These are phyloP conservation scores for Rugiboletus extremiorientalis DNA, from an alignment of 1,284 basidiomycete genomes.

Conservation along the genomic window DNA sequence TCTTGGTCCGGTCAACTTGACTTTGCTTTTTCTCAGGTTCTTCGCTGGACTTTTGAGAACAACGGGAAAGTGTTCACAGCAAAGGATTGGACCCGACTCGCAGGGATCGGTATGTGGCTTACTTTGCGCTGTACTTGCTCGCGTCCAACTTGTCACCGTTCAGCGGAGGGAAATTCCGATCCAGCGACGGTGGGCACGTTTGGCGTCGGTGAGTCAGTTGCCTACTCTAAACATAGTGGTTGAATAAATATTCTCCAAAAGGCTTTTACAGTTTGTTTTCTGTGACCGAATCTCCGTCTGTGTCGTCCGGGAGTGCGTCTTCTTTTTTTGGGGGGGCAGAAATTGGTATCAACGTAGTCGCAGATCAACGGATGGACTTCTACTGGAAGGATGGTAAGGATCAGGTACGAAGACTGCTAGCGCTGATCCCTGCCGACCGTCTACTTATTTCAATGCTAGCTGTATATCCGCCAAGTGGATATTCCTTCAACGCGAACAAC, in stretches of 20 bases:
- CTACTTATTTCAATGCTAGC: not conserved
- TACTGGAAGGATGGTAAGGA: conserved; percentile 88
- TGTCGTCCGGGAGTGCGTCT: not conserved
- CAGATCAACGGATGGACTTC: conserved; percentile 76
- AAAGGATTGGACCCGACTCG: conserved; percentile 83
- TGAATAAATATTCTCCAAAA: not conserved
- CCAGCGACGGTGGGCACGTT: conserved; percentile 53
- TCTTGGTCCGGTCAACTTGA: not conserved
- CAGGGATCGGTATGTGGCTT: conserved; percentile 69
- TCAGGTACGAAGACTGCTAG: conserved; percentile 54
- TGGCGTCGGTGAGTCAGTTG: conserved; percentile 70
- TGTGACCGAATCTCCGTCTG: not conserved
- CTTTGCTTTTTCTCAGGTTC: conserved; percentile 42
- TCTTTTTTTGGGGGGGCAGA: no score
- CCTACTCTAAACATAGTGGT: not conserved
- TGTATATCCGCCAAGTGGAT: conserved; percentile 57
- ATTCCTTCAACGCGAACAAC: conserved; percentile 37
- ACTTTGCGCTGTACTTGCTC: not conserved
- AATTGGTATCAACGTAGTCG: not conserved
- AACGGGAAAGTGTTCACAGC: conserved; percentile 77
- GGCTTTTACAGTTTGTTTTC: conserved; percentile 12
- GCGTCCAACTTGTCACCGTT: not conserved
- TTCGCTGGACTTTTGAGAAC: conserved; percentile 82
- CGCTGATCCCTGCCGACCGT: no score
- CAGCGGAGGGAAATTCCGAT: conserved; percentile 77